Evolutionary conservation across 176 grass and related monocot genomes (phyloP), one percentile per base, ranked within the genome.

Genomic region (Ampelocalamus luodianensis): DNA sequence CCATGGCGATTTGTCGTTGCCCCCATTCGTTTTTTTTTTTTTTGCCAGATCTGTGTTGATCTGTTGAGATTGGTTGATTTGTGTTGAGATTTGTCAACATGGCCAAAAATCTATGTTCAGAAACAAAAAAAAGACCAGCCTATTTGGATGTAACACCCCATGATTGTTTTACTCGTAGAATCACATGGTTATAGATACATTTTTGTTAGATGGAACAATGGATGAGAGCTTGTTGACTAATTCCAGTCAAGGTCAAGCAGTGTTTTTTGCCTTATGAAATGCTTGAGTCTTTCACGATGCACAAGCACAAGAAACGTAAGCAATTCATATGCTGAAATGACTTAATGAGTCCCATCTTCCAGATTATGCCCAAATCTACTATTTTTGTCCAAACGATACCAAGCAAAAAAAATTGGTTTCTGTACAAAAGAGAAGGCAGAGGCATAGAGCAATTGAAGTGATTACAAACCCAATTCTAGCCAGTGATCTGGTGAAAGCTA

Each of bases 401-500:
- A 34, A 34, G 2, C 3, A 66, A 7, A 80, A 80, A 87, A 76
- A 12, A 20, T 69, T 10, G 4, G 16, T 32, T 48, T 48, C 12
- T 45, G 15, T 0, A 4, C 12, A 45, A 68, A 59, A 58, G 17
- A 77, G 18, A 60, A 77, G 14, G 34, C 32, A 34, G 32, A 1
- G 32, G 0, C 32, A 34, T 0, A 58, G 7, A 16, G 51, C 20
- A 40, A 66, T 34, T 56, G 6, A 42, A 32, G 38, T 43, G 67
- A 44, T 56, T 58, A 64, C 8, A 65, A 69, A 53, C 58, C 61
- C 65, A 72, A 83, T 77, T 63, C 40, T 24, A 83, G 8, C 26
- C 14, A 2, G 10, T 66, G 27, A 62, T 76, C 51, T 38, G 15
- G 18, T 71, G 60, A 79, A 79, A 50, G 58, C 17, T 61, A 26